These are phyloP conservation scores for Penicillium canescens DNA, from an alignment of 495 filamentous ascomycete species.

Conservation along the genomic window DNA sequence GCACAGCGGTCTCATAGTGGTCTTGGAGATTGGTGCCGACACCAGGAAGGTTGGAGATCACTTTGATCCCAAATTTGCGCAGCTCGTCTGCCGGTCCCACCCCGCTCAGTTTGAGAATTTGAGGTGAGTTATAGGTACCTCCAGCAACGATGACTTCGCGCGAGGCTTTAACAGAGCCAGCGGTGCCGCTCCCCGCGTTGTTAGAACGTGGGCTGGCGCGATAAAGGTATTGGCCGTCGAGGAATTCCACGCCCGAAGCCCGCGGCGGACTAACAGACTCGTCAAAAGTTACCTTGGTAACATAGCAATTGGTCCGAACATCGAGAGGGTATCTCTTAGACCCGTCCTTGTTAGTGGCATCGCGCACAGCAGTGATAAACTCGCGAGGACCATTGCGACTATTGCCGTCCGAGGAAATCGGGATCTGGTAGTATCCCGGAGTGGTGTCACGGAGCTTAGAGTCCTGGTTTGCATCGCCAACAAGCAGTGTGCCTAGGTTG, in stretches of 20 bases:
- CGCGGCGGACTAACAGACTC: conserved; percentile 39
- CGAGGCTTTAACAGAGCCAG: conserved; percentile 47
- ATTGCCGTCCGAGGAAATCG: conserved; percentile 44
- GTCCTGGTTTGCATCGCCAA: conserved; percentile 54
- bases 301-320: conserved; percentile 59
- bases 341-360: conserved; percentile 51
- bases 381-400: conserved; percentile 54
- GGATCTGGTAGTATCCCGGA: conserved; percentile 54
- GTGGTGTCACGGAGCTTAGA: conserved; percentile 34
- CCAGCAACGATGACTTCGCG: conserved; percentile 61
- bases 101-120: conserved; percentile 65
- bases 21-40: conserved; percentile 70
- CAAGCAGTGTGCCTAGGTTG: conserved; percentile 44
- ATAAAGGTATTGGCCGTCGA: conserved; percentile 60
- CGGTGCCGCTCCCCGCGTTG: conserved; percentile 31
- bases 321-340: conserved; percentile 57
- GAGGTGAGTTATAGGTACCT: conserved; percentile 62
- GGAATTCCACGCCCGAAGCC: conserved; percentile 64
- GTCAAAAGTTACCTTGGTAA: conserved; percentile 60
- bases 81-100: conserved; percentile 58
- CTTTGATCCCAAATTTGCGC: conserved; percentile 45
- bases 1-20: conserved; percentile 57
- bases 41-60: conserved; percentile 57
- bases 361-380: conserved; percentile 51
- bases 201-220: conserved; percentile 50